Base-by-base conservation (phyloP, 2,329 filamentous ascomycete genomes). In the Alternaria sp. region DNA sequence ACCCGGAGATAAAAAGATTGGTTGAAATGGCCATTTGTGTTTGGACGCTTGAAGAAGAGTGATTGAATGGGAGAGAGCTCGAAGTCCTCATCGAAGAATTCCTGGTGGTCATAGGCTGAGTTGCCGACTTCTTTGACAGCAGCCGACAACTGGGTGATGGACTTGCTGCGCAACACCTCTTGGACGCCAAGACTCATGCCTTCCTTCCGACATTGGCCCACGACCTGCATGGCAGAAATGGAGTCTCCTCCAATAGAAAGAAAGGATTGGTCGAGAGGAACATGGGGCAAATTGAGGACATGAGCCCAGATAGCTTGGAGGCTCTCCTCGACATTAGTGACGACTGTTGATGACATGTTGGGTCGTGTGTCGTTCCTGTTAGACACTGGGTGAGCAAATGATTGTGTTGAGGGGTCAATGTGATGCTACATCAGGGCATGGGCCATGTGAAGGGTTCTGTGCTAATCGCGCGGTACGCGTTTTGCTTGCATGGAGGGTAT, bases 161-260 rank as follows among this genome's bases (percentile, higher is more conserved):
- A 85, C 61, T 81, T 83, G 71, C 81, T 82, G 15, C 80, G 82
- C 30, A 86, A 73, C 4, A 86, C 79, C 23, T 85, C 82, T 65
- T 84, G 83, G 11, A 86, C 83, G 11, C 79, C 83, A 23, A 85
- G 71, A 12, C 80, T 78, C 61, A 85, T 74, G 1, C 82, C 82
- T 36, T 76, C 72, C 68, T 83, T 83, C 51, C 83, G 83, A 63
- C 81, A 84, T 36, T 82, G 77, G 3, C 81, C 81, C 61, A 83
- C 79, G 43, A 83, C 83, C 51, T 83, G 83, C 81, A 86, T 85
- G 0, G 84, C 83, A 44, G 83, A 83, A 58, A 85, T 84, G 0
- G 83, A 84, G 59, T 85, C 83, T 55, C 83, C 83, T 32, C 83
- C 83, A 3, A 84, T 67, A 11, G 77, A 81, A 5, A 85, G 66